phyloP scores from a whole-genome alignment of 306 rosid genomes.

The Ormosia emarginata region DNA sequence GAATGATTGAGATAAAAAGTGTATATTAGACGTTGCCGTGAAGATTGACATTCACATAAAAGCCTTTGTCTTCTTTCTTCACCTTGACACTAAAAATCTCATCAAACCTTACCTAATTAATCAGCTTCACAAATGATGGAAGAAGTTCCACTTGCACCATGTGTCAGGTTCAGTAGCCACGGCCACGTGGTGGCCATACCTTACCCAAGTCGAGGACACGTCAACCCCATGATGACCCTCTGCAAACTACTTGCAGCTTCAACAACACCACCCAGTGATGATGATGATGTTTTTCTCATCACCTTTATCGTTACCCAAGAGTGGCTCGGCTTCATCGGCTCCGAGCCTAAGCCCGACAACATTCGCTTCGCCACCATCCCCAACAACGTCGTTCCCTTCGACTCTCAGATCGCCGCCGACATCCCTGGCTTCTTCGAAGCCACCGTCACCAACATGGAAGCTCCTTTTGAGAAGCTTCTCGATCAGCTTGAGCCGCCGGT shows the following conservation, averaged over 20 bases:
- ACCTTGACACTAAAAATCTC: neutral
- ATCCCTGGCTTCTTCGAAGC: slow-evolving; percentile 22
- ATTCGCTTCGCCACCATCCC: slow-evolving; percentile 30
- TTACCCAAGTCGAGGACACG: slow-evolving; percentile 43
- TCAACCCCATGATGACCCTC: slow-evolving; percentile 45
- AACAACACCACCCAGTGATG: neutral
- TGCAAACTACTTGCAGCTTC: slow-evolving; percentile 31
- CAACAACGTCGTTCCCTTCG: slow-evolving; percentile 27
- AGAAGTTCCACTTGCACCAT: neutral
- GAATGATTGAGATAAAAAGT: no score
- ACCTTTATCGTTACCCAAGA: slow-evolving; percentile 42
- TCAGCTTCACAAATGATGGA: neutral
- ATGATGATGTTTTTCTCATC: neutral
- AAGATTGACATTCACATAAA: no score
- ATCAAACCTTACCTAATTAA: neutral
- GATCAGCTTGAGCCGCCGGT: slow-evolving; percentile 21
- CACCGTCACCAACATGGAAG: slow-evolving; percentile 25
- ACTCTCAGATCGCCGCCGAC: slow-evolving; percentile 20
- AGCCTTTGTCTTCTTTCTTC: no score
- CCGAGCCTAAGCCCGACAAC: slow-evolving; percentile 29
- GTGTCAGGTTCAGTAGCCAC: neutral
- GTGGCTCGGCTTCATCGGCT: slow-evolving; percentile 33
- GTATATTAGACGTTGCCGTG: no score
- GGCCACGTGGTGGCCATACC: slow-evolving; percentile 48
- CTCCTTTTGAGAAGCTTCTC: slow-evolving; percentile 32